These are phyloP conservation scores for Boletellus ananiceps DNA, from an alignment of 768 basidiomycete species.

Conservation along the genomic window DNA sequence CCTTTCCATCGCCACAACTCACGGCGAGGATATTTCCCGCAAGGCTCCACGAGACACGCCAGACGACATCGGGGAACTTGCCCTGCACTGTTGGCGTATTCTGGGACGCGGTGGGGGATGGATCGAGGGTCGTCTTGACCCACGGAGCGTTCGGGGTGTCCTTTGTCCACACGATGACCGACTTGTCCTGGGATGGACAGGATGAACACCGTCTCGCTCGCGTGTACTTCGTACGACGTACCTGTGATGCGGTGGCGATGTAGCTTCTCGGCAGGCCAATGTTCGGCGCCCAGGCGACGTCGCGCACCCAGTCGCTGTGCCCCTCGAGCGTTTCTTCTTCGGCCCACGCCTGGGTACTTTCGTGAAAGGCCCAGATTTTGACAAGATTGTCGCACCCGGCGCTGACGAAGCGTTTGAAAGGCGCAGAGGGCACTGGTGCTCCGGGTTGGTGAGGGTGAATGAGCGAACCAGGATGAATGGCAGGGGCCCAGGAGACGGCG, in stretches of 20 bases:
- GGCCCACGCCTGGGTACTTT: constrained; percentile 83
- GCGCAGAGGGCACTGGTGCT: constrained; percentile 36
- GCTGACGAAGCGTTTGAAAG: constrained; percentile 89
- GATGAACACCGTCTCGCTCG: background rate
- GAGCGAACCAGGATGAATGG: constrained; percentile 79
- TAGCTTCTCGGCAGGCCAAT: constrained; percentile 93
- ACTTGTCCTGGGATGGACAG: constrained; percentile 53
- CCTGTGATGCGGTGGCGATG: constrained; percentile 93
- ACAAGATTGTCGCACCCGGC: constrained; percentile 96
- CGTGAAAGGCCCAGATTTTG: constrained; percentile 88
- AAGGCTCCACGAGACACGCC: constrained; percentile 98
- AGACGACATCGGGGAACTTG: constrained; percentile 95
- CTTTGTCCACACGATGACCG: constrained; percentile 89
- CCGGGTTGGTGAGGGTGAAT: constrained; percentile 60
- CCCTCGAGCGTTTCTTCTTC: constrained; percentile 90
- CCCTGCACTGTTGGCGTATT: constrained; percentile 48
- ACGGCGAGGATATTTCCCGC: constrained; percentile 96
- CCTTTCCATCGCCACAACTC: constrained; percentile 96
- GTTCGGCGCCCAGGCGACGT: constrained; percentile 98
- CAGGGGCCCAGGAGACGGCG: constrained; percentile 96
- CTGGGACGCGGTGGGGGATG: constrained; percentile 47
- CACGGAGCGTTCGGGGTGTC: constrained; percentile 69
- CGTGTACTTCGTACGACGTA: constrained; percentile 23
- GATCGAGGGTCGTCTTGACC: constrained; percentile 78
- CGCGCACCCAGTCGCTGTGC: constrained; percentile 96